A percentile compares a stretch with the other conserved stretches of the same genome.
Evolutionary conservation across 2,329 filamentous ascomycete species (phyloP).

Genomic region (Hymenoscyphus albidus): DNA sequence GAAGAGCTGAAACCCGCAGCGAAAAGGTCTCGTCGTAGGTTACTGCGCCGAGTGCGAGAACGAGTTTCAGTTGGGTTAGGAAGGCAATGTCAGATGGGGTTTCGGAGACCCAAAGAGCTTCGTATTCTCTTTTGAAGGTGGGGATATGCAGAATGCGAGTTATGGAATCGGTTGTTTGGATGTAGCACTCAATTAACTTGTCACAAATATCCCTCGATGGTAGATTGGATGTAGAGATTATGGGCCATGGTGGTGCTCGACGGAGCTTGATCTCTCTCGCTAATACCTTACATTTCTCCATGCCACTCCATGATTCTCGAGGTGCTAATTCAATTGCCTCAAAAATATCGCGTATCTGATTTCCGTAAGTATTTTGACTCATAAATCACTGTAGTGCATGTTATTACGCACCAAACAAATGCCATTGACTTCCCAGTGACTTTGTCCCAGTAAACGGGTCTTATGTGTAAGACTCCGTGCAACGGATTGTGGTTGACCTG

Average conservation of each 20-base stretch:
- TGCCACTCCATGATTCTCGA: constrained; percentile 2
- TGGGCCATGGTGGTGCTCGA: constrained; percentile 16
- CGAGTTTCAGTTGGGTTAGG: constrained; percentile 28
- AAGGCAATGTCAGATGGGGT: constrained; percentile 25
- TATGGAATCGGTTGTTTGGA: constrained; percentile 41
- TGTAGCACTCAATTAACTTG: constrained; percentile 39
- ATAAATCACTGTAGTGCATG: neutral
- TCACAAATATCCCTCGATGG: constrained; percentile 30
- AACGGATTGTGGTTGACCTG: too few relatives aligned
- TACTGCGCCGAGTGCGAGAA: constrained; percentile 18
- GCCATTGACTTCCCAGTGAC: constrained; percentile 29
- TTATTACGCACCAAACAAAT: constrained; percentile 21
- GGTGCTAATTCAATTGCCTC: neutral
- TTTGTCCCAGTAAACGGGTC: constrained; percentile 27
- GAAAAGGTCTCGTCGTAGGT: constrained; percentile 7
- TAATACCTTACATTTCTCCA: constrained; percentile 25
- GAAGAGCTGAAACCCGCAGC: constrained; percentile 11
- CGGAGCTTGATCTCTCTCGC: constrained; percentile 20
- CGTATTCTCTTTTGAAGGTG: constrained; percentile 43
- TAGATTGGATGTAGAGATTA: constrained; percentile 21
- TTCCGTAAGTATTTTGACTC: neutral
- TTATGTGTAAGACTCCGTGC: constrained; percentile 11
- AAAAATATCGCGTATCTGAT: constrained; percentile 9
- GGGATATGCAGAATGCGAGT: constrained; percentile 46
- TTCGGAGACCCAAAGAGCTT: constrained; percentile 38